Base-by-base conservation (phyloP, 108 stramenopile species). In the Licmophora abbreviata region DNA sequence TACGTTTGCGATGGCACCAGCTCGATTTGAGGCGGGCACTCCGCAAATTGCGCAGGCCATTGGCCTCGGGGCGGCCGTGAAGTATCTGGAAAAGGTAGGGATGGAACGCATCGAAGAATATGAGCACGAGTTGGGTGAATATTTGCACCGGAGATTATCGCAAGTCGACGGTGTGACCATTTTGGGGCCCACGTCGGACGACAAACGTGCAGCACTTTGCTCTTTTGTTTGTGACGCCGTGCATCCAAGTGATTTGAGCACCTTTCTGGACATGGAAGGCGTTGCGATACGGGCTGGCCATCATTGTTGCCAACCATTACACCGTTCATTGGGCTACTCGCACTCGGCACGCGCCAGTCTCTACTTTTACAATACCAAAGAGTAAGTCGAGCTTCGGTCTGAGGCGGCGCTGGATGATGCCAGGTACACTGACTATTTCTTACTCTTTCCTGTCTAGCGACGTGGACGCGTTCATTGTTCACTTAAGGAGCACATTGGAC, bases 291-390 rank as follows among this genome's bases (percentile, higher is more conserved):
- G 97, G 22, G 90, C 95, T 20, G 97, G 97, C 10, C 95, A 96
- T 83, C 97, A 98, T 63, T 98, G 97, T 62, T 92, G 92, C 56
- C 95, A 98, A 70, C 95, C 97, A 4, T 59, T 98, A 56, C 97
- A 98, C 66, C 61, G 79, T 4, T 71, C 79, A 31, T 73, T 90
- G 29, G 94, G 92, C 11, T 76, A 81, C 30, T 75, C 79, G 34
- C 92, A 93, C 61, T 85, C 92, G 18, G 83, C 85, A 0, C 49
- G 92, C 42, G 92, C 88, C 8, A 88, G 85, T 65, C 62, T 86
- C 12, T 85, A 87, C 38, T 76, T 93, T 63, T 93, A 93, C 83
- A 93, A 89, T 51, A 88, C 83, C 23, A 83, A 88, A 64, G 69
- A 88, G 65, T 88, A 93, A 49, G 77, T 93, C 11, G 88, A 93